Evolutionary conservation across 2,329 filamentous ascomycete genomes (phyloP), one percentile per base, ranked within the genome.

Genomic region (Penicillium polonicum): DNA sequence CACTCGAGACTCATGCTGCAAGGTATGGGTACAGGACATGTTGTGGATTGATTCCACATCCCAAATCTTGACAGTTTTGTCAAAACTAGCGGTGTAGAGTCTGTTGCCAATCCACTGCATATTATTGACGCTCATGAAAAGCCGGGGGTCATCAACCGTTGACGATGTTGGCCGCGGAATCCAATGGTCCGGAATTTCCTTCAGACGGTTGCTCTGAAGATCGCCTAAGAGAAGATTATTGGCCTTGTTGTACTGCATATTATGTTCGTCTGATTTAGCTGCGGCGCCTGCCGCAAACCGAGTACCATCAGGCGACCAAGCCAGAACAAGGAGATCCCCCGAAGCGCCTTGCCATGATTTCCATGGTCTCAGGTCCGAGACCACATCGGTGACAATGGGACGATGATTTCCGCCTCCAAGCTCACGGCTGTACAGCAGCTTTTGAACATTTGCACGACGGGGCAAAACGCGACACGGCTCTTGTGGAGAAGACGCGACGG

Each of bases 241-340:
- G 0, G 77, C 74, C 39, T 81, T 74, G 57, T 87, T 87, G 65
- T 87, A 87, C 41, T 84, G 80, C 79, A 84, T 83, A n/a, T 79
- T 83, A 45, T 79, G 72, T 3, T 75, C 68, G 61, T 86, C 84
- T 4, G 79, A 79, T 5, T 84, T 79, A 31, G 83, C 80, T 6
- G 83, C 80, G 5, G 83, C 81, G 2, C 84, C 85, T 10, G 80
- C 83, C 29, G 81, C 83, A 64, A 87, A 87, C 4, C 65, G 72
- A 2, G 76, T 76, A 2, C 83, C 81, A 67, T 84, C 76, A 2
- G 79, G 76, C 2, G 81, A 79, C 85, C 85, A 88, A 15, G 82
- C 79, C 4, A 86, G 70, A 10, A 78, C 77, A 35, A 82, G 76
- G 2, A 87, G 78, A 67, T 87, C 85, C 25, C 82, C 80, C 0